Base-by-base conservation (phyloP, 352 stramenopile species). In the Elongisporangium prolatum region DNA sequence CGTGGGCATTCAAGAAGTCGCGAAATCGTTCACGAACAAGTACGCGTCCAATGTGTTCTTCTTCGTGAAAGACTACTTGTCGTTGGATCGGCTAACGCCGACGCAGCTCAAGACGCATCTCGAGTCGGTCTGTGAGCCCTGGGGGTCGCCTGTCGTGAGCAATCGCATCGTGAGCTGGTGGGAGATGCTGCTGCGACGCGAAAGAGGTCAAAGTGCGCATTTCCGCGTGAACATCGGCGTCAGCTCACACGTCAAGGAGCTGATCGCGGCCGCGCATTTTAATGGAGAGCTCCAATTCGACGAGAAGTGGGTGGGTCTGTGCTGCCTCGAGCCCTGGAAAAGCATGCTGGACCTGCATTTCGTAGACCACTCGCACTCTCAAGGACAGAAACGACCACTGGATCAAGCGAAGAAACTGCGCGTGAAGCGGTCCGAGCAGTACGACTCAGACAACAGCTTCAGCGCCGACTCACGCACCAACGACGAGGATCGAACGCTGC, bases 331-430 rank as follows among this genome's bases (percentile, higher is more conserved):
- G 20, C 53, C 53, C 4, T 58, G 53, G 53, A 51, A 58, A 7
- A 48, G n/a, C 18, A 58, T 58, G 53, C 53, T 58, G 21, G 53
- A 58, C 10, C 37, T 22, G 38, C 22, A 52, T 44, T 44, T 17
- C 11, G 34, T 44, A 4, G 34, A 44, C 34, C 10, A 44, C 4
- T 16, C 34, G 11, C 34, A 13, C 1, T 4, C 34, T 4, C 34
- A 17, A 17, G 34, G 34, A 44, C 34, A 44, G 34, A 44, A 44
- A 13, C 34, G 34, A 13, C 7, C 34, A 11, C 34, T 44, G 34
- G 34, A 44, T 13, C 34, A 44, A 17, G 34, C 34, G 10, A 44
- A 44, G 34, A 44, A 44, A 13, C 34, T 44, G 34, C 34, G 34
- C 34, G 34, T 44, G 11, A 44, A 44, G 34, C 34, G 34, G 34